Base-by-base conservation (phyloP, 305 asterid genomes). In the Rubia peregrina region DNA sequence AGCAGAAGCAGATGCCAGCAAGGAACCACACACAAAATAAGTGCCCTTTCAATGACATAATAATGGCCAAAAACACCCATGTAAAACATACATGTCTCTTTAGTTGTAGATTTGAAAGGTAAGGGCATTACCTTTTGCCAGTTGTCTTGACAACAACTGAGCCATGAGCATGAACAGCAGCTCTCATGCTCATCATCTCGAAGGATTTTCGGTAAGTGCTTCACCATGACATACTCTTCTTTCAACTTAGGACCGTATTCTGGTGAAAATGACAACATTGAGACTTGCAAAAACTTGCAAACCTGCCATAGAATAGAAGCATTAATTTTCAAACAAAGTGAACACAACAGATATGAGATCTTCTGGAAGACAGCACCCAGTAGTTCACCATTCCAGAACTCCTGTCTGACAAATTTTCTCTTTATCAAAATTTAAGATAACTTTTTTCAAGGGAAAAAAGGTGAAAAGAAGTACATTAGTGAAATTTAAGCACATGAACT, bases 241-340 rank as follows among this genome's bases (percentile, higher is more conserved):
- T 95, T 95, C 46, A 91, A 82, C 89, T 92, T 95, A 74, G 98
- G 95, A 66, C 98, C 99, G 74, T 86, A 95, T 73, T 95, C 98
- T 5, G 84, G 92, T 55, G 90, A 83, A 85, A 95, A 95, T 64
- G 99, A 95, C 80, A 95, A 81, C 82, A 77, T 90, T 49, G 99
- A 95, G 76, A 92, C 99, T 80, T 92, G 98, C 89, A 95, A 81
- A 74, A 95, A 95, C 81, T 78, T 90, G 85, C 99, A 94, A 26
- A 89, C 99, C 99, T 94, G 74, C 74, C 82, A n/a, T n/a, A n/a
- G n/a, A n/a, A 72, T 61, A 67, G 24, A 69, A 64, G 36, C 44
- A 43, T 19, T 21, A 10, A 64, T 10, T 48, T 51, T 38, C 9
- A 30, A 53, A 53, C 44, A 24, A 53, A 14, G 9, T 3, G 38